Conservation (phyloP, 148 eudicot genomes). For the Fagopyrum esculentum region DNA sequence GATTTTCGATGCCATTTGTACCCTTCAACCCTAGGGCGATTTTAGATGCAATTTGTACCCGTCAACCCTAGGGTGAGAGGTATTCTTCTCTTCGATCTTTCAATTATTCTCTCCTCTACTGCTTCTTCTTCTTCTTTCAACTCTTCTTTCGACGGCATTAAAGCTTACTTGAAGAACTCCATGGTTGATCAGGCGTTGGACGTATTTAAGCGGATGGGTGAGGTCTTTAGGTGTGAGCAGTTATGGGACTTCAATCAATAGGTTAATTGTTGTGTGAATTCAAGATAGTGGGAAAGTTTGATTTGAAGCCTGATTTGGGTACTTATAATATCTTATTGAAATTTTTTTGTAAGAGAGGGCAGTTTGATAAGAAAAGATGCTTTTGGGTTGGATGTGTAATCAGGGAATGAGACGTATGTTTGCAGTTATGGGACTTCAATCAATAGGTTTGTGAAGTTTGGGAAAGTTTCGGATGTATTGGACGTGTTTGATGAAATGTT, state of each 20-base stretch:
- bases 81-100: no score
- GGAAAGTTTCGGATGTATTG: constrained; percentile 30
- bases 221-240: constrained; percentile 58
- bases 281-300: constrained; percentile 42
- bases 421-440: constrained; percentile 65
- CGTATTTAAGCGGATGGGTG: constrained; percentile 47
- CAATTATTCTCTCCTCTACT: no score
- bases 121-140: no score
- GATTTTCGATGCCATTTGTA: no score
- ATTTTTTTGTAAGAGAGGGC: constrained; percentile 46
- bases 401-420: constrained; percentile 39
- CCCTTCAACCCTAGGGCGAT: no score
- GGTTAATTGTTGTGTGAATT: constrained; percentile 47
- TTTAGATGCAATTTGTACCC: no score
- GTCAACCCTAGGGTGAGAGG: no score
- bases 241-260: constrained; percentile 55
- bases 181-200: constrained; percentile 50
- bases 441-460: constrained; percentile 47
- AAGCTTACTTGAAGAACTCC: constrained; percentile 39
- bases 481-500: constrained; percentile 76
- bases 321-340: constrained; percentile 65
- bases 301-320: constrained; percentile 45
- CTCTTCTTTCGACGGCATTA: constrained; percentile 34
- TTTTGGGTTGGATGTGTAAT: constrained; percentile 50
- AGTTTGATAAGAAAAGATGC: constrained; percentile 37